These are phyloP conservation scores for Endocladia muricata DNA, from an alignment of 31 red algal genomes.

Conservation along the genomic window DNA sequence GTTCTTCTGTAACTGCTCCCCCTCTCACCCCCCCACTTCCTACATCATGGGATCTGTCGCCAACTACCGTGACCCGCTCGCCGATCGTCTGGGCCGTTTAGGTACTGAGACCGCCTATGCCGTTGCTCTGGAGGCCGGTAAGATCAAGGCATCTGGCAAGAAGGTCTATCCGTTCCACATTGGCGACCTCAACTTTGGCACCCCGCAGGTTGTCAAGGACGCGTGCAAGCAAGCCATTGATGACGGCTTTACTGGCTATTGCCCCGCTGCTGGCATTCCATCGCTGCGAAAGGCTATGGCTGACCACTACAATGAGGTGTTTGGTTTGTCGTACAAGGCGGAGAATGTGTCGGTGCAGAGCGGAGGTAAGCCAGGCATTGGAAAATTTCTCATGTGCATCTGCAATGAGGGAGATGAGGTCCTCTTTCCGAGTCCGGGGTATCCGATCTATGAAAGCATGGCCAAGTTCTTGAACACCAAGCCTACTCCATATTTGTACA, in stretches of 20 bases:
- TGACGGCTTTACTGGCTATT: conserved; percentile 71
- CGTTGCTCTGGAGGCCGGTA: conserved; percentile 60
- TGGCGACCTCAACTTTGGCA: conserved; percentile 74
- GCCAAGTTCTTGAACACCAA: conserved; percentile 57
- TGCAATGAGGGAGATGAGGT: conserved; percentile 85
- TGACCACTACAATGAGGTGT: conserved; percentile 60
- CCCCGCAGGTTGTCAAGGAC: conserved; percentile 58
- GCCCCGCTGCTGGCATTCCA: conserved; percentile 72
- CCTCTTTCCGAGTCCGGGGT: conserved; percentile 83
- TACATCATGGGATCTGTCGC: conserved; percentile 54
- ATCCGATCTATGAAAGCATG: conserved; percentile 82
- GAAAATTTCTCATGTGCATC: conserved; percentile 58
- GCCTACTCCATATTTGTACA: conserved; percentile 67
- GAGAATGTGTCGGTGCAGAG: conserved; percentile 76
- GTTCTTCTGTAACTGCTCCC: too few species aligned
- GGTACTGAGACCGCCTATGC: conserved; percentile 79
- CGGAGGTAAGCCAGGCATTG: conserved; percentile 87
- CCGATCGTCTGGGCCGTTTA: conserved; percentile 62
- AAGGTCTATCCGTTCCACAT: conserved; percentile 74
- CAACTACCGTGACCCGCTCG: conserved; percentile 61
- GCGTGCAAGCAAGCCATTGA: conserved; percentile 66
- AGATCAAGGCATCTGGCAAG: conserved; percentile 63
- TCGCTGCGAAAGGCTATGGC: conserved; percentile 56
- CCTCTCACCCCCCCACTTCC: background rate
- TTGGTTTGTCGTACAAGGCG: conserved; percentile 29